Base-by-base conservation (phyloP, 23 red algal genomes). In the Cyanidioschyzon merolae region DNA sequence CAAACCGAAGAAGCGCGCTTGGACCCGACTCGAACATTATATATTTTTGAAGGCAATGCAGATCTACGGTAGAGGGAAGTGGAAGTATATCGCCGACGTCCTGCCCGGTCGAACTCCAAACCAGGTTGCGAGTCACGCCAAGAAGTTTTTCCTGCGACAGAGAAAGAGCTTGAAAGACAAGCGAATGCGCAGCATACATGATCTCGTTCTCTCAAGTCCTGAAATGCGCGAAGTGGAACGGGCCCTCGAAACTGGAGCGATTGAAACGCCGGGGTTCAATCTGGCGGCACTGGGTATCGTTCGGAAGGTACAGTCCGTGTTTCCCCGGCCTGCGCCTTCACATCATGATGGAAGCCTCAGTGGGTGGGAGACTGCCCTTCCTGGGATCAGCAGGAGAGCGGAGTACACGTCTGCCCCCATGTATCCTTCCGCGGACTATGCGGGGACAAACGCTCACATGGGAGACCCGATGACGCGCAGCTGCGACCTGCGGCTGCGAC, bases 161-260 rank as follows among this genome's bases (percentile, higher is more conserved):
- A 17, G 68, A 17, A 81, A 81, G 54, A 71, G 59, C n/a, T 1
- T 71, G 39, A 17, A 57, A 16, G 50, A 39, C 78, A 81, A 81
- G 45, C 59, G 68, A 26, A 57, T 81, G 78, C 59, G 68, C 59
- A 81, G 58, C 3, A 81, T 81, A 59, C 78, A 81, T 57, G 78
- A 81, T 57, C 59, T 81, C 34, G 41, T 71, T 0, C 36, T 81
- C 45, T 50, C 54, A 12, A 71, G 58, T 67, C 38, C 78, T 3
- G 78, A 81, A 67, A 81, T 81, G 78, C 78, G 68, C 39, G 58
- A 81, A 40, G 1, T 81, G 0, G 78, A 81, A 21, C 38, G 59
- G 2, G 37, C 38, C 27, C 45, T 71, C 1, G 57, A 80, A 37
- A 26, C 41, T n/a, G 32, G 31, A 1, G 2, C 38, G 35, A 51